Evolutionary conservation across 2,329 filamentous ascomycete species (phyloP), one percentile per base, ranked within the genome.

Genomic region (Rutstroemia sp.): DNA sequence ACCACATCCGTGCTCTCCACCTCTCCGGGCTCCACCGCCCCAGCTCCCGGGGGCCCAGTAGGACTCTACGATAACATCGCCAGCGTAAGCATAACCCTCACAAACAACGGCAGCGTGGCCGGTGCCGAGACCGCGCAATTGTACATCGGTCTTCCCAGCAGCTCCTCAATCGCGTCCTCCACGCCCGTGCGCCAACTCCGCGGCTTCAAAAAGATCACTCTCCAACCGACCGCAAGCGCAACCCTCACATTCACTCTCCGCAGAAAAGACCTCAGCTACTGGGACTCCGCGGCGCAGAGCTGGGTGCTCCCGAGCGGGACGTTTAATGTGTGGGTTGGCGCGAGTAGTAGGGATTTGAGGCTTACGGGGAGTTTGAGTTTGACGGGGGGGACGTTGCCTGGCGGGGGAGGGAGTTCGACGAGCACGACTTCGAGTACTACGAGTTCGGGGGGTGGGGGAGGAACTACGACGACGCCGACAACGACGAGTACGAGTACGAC

Each of bases 41-140:
- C 49, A 3, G 38, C 54, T 3, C 64, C 63, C 5, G 82, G 80
- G 3, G 81, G 79, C 0, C 78, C 80, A 48, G 74, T 80, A 0
- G 74, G 78, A 1, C 77, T 92, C 0, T 92, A 83, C 77, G 79
- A 87, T 37, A 70, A 76, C 0, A 75, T 85, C 0, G 85, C 79
- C 37, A 76, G 76, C 0, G 76, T 88, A n/a, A 74, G 76, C 1
- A 78, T 81, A 4, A 76, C 72, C 0, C 72, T 92, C 1, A 77
- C 73, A 4, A 92, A 94, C 65, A 79, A 76, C 0, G 88, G 88
- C 2, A 62, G 65, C 0, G 68, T 81, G 0, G 59, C 67, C 0
- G 81, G 78, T 0, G 71, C 75, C 8, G 80, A 83, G 62, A 70
- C 83, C 2, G 77, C 74, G 0, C 81, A 85, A 67, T 70, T 85